These are phyloP conservation scores for Rosa persica DNA, from an alignment of 306 rosid genomes.

Conservation along the genomic window DNA sequence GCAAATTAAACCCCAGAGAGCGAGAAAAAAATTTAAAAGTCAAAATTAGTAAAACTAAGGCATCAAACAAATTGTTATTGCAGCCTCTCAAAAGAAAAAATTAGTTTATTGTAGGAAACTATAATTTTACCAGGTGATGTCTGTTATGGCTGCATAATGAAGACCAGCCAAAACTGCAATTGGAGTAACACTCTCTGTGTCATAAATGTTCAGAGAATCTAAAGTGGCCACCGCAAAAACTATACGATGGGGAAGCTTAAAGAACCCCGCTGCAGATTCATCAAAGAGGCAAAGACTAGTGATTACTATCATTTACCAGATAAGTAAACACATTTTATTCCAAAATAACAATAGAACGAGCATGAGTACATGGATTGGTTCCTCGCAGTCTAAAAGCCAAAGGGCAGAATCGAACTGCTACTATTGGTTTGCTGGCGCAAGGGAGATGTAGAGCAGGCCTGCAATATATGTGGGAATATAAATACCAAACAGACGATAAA, in stretches of 20 bases:
- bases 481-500: conserved; percentile 23
- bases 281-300: conserved; percentile 14
- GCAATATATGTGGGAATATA: conserved; percentile 34
- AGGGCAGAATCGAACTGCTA: conserved; percentile 86
- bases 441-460: conserved; percentile 96
- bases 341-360: conserved; percentile 15
- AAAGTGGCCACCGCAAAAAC: conserved; percentile 86
- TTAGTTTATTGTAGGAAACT: conserved; percentile 13
- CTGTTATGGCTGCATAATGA: conserved; percentile 93
- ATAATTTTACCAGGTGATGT: conserved; percentile 68
- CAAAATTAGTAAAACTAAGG: conserved; percentile 11
- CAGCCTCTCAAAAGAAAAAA: neutral
- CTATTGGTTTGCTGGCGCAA: conserved; percentile 77
- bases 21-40: neutral
- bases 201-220: conserved; percentile 80
- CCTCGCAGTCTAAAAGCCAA: conserved; percentile 61
- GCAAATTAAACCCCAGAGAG: conserved; percentile 26
- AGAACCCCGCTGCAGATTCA: conserved; percentile 60
- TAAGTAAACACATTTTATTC: neutral
- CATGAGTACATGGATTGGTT: conserved; percentile 54
- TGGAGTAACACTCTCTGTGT: conserved; percentile 77
- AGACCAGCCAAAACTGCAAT: conserved; percentile 80
- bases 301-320: conserved; percentile 17
- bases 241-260: conserved; percentile 87
- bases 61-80: conserved; percentile 17